phyloP scores from a whole-genome alignment of 2,329 filamentous ascomycete species.

The Phoma herbarum region DNA sequence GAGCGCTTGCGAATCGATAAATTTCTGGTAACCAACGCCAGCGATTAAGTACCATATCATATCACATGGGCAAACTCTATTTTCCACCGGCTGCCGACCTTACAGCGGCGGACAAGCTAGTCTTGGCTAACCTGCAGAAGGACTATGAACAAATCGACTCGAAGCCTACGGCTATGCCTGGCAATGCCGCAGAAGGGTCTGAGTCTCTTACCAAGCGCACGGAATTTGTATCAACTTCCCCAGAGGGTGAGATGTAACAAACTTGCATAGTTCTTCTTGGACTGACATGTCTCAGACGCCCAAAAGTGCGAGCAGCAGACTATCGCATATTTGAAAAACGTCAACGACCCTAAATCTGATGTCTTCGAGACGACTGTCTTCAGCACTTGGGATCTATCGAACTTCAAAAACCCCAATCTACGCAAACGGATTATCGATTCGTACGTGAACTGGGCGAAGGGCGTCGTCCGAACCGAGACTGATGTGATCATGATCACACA shows the following conservation, averaged over 20 bases:
- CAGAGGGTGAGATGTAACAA: slow-evolving; percentile 34
- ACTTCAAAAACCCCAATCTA: slow-evolving; percentile 52
- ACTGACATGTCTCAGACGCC: slow-evolving; percentile 31
- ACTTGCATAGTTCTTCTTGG: not conserved
- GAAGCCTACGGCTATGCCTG: not conserved
- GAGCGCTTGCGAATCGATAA: not conserved
- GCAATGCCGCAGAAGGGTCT: slow-evolving; percentile 33
- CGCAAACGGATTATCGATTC: slow-evolving; percentile 63
- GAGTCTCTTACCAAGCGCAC: slow-evolving; percentile 39
- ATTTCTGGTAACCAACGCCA: slow-evolving; percentile 2
- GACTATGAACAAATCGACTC: slow-evolving; percentile 37
- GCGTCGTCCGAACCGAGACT: slow-evolving; percentile 69
- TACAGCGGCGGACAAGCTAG: slow-evolving; percentile 42
- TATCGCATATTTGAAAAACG: slow-evolving; percentile 56
- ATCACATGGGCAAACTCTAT: slow-evolving; percentile 42
- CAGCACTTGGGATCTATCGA: slow-evolving; percentile 59
- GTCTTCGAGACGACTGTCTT: slow-evolving; percentile 65
- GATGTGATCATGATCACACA: slow-evolving; percentile 84
- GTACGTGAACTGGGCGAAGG: slow-evolving; percentile 65
- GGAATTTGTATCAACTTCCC: slow-evolving; percentile 39
- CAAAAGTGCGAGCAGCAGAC: slow-evolving; percentile 46
- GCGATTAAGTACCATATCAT: not conserved
- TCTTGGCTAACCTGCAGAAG: slow-evolving; percentile 43
- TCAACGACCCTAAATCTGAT: slow-evolving; percentile 60
- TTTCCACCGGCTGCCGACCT: slow-evolving; percentile 45